Evolutionary conservation across 2,329 filamentous ascomycete genomes (phyloP).

Genomic region (Colletotrichum higginsianum): DNA sequence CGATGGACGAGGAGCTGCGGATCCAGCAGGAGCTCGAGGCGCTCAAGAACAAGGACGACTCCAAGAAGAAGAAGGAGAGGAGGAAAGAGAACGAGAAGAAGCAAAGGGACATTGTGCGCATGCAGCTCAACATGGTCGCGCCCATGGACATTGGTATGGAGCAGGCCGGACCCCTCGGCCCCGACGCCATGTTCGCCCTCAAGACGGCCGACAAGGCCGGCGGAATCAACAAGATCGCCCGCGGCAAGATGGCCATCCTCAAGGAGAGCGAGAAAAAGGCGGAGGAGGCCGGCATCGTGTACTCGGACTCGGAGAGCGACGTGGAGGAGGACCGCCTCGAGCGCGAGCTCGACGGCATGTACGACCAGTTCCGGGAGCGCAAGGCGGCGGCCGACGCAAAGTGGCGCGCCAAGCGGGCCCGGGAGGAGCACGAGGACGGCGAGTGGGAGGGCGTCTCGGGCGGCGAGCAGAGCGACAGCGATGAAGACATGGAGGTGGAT

Average conservation of each 20-base stretch:
- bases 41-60: constrained; percentile 83
- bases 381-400: constrained; percentile 88
- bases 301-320: constrained; percentile 67
- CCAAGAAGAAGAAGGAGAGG: constrained; percentile 86
- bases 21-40: constrained; percentile 90
- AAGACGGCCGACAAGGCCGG: constrained; percentile 85
- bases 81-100: constrained; percentile 94
- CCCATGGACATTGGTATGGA: constrained; percentile 97
- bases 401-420: constrained; percentile 89
- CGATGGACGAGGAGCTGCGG: constrained; percentile 94
- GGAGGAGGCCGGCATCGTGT: constrained; percentile 71
- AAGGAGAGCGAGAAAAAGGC: constrained; percentile 70
- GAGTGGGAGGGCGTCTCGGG: constrained; percentile 94
- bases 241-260: constrained; percentile 83
- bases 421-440: constrained; percentile 84
- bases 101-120: constrained; percentile 92
- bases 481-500: constrained; percentile 66
- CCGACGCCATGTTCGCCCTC: constrained; percentile 88
- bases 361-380: constrained; percentile 86
- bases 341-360: constrained; percentile 87
- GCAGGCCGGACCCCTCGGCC: constrained; percentile 82
- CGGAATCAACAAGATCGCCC: constrained; percentile 77
- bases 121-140: constrained; percentile 97
- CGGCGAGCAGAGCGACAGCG: constrained; percentile 74
- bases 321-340: constrained; percentile 84